Percentiles rank a stretch among this genome's conserved stretches.
phyloP scores from a whole-genome alignment of 805 yeast genomes.

The Myxozyma monticola region DNA sequence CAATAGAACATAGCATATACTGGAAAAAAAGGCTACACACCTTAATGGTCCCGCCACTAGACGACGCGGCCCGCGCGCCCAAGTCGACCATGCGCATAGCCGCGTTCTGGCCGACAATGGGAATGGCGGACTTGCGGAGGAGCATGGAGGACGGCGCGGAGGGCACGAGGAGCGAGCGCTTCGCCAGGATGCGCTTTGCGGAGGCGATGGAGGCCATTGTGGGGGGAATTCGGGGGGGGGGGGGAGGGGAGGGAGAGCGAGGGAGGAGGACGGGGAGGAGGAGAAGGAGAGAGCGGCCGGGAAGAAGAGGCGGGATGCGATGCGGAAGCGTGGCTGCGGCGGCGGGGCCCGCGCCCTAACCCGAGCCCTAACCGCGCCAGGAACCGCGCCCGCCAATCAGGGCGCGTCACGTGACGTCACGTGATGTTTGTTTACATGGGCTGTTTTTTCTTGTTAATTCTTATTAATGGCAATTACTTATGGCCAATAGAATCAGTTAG shows the following conservation, averaged over 20 bases:
- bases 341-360: no score
- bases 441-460: no score
- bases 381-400: slow-evolving; percentile 4
- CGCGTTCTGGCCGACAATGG: slow-evolving; percentile 35
- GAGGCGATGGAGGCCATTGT: slow-evolving; percentile 22
- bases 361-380: not conserved
- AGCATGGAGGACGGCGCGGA: slow-evolving; percentile 22
- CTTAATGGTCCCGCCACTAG: slow-evolving; percentile 37
- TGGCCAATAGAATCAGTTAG: no score
- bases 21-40: slow-evolving; percentile 27
- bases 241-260: slow-evolving; percentile 5
- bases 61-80: slow-evolving; percentile 34
- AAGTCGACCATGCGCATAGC: slow-evolving; percentile 37
- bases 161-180: slow-evolving; percentile 23
- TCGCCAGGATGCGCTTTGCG: slow-evolving; percentile 28
- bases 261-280: no score
- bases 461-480: no score
- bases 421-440: no score
- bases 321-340: no score
- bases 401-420: slow-evolving; percentile 10
- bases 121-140: slow-evolving; percentile 20
- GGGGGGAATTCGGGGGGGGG: not conserved
- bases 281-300: slow-evolving; percentile 2
- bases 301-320: not conserved
- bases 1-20: no score